Conservation (phyloP, 148 eudicot species). For the Nepenthes gracilis region DNA sequence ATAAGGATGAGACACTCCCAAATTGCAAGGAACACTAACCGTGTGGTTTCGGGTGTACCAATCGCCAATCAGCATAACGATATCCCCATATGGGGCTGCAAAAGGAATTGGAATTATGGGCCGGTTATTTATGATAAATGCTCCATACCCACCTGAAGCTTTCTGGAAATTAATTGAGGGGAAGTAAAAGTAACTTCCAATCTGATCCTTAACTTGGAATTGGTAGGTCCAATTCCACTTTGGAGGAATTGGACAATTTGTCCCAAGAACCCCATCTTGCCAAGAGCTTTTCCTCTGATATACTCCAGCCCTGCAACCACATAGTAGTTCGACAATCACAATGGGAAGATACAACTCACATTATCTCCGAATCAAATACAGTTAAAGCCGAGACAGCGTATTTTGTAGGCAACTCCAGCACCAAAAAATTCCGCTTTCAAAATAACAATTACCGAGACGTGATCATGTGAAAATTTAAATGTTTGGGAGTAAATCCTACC, state of each 20-base stretch:
- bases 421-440: too few species aligned
- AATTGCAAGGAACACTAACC: slow-evolving; percentile 33
- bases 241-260: slow-evolving; percentile 94
- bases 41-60: slow-evolving; percentile 87
- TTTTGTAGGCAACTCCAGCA: too few species aligned
- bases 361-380: too few species aligned
- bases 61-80: slow-evolving; percentile 69
- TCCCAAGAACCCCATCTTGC: slow-evolving; percentile 95
- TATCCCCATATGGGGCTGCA: slow-evolving; percentile 65
- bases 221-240: slow-evolving; percentile 98
- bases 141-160: slow-evolving; percentile 89
- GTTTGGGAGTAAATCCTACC: slow-evolving; percentile 30
- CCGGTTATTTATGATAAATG: slow-evolving; percentile 50
- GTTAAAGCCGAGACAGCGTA: too few species aligned
- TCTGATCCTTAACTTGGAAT: slow-evolving; percentile 94
- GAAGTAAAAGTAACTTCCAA: slow-evolving; percentile 94
- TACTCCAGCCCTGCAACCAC: slow-evolving; percentile 60
- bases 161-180: slow-evolving; percentile 84
- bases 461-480: too few species aligned
- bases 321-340: neutral
- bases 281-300: slow-evolving; percentile 66
- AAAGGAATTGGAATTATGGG: slow-evolving; percentile 71
- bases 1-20: neutral
- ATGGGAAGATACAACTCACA: neutral
- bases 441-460: too few species aligned